Evolutionary conservation across 306 rosid genomes (phyloP), one percentile per base, ranked within the genome.

Genomic region (Hippophae rhamnoides): DNA sequence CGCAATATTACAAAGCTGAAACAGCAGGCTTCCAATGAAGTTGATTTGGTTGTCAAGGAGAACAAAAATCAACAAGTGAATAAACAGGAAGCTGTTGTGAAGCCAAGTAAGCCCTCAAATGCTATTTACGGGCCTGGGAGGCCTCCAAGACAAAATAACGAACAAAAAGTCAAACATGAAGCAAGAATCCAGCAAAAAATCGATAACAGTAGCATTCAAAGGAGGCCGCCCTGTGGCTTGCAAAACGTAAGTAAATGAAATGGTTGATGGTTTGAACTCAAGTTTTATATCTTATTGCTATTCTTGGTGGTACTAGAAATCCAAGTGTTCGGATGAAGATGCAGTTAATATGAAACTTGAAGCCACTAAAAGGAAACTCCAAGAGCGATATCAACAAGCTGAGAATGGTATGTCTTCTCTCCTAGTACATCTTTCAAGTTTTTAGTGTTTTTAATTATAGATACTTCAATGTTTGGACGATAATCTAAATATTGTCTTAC

Each of bases 331-430:
- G 1, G 93, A 84, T 41, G 97, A 92, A 46, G 79, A 8, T 26
- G 84, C 83, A 3, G 82, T 73, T 62, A 79, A 84, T 65, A 58
- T 66, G 61, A 93, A 93, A 77, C 86, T 93, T 9, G 99, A 93
- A 83, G 99, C 85, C 52, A 82, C 99, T 23, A 93, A 88, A 76
- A 82, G 99, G 81, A 93, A 64, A 72, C 99, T 93, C 77, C 99
- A 93, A 51, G 95, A 84, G 78, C 71, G 90, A 18, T 93, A 93
- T 75, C 99, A 88, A 82, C 94, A 88, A 80, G 95, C 77, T 31
- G 95, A 86, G 77, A 93, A 82, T 8, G 97, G 97, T 90, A 52
- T 53, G 76, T 72, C 31, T 45, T 44, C 58, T 27, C 26, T 56
- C 52, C 52, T 14, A 13, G 10, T 46, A 25, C 11, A 7, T 41